phyloP scores from a whole-genome alignment of 1,284 basidiomycete species.

The Pseudozyma thailandica region DNA sequence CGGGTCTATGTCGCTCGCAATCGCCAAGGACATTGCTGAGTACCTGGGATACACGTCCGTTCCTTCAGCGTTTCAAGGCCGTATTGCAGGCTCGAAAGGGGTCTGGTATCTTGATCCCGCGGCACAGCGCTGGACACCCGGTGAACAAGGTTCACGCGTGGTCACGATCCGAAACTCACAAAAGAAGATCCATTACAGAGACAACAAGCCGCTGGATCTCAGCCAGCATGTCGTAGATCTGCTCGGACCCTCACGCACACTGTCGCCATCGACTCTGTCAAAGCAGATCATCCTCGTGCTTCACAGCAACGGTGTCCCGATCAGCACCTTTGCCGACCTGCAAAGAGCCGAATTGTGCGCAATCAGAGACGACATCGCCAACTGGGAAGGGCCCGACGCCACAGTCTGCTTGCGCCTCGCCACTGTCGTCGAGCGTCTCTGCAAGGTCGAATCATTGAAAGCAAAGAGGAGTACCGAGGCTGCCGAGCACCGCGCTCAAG shows the following conservation, averaged over 20 bases:
- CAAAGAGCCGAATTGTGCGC: slow-evolving; percentile 23
- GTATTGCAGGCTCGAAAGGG: slow-evolving; percentile 61
- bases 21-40: slow-evolving; percentile 23
- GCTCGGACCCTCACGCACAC: slow-evolving; percentile 18
- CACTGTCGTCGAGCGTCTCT: slow-evolving; percentile 18
- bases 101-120: slow-evolving; percentile 36
- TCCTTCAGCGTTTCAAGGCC: slow-evolving; percentile 56
- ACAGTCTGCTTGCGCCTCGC: slow-evolving; percentile 18
- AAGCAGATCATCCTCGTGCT: slow-evolving; percentile 44
- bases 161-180: slow-evolving; percentile 60
- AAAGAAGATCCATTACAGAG: slow-evolving; percentile 51
- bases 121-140: slow-evolving; percentile 13
- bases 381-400: slow-evolving; percentile 23
- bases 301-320: slow-evolving; percentile 33
- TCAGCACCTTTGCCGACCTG: slow-evolving; percentile 19
- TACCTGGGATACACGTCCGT: slow-evolving; percentile 10
- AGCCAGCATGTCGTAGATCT: slow-evolving; percentile 41
- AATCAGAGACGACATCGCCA: slow-evolving; percentile 25
- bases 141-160: slow-evolving; percentile 9
- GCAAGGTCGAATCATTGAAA: slow-evolving; percentile 19
- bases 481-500: slow-evolving; percentile 36
- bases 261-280: slow-evolving; percentile 47
- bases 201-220: slow-evolving; percentile 14
- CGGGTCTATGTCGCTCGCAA: slow-evolving; percentile 15
- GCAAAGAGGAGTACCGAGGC: slow-evolving; percentile 32